Evolutionary conservation across 73 alveolate species (phyloP).

Genomic region (Paramecium sexaurelia): DNA sequence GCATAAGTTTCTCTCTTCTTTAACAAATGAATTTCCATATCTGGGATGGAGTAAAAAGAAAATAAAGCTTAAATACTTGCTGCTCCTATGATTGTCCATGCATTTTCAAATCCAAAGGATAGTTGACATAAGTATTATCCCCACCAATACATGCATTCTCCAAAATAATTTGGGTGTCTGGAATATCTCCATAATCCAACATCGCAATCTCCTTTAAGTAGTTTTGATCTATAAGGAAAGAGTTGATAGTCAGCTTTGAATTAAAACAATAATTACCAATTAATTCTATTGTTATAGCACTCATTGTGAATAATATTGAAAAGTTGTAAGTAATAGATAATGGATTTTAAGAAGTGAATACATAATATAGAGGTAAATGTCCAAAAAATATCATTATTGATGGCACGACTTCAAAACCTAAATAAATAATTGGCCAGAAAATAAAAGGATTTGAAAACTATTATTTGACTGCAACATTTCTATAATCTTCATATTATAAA

Average conservation of each 20-base stretch:
- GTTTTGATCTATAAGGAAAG: conserved; percentile 54
- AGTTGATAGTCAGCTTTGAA: conserved; percentile 51
- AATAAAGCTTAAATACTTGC: neutral
- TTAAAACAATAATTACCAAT: neutral
- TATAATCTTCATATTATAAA: conserved; percentile 63
- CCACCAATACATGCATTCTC: conserved; percentile 81
- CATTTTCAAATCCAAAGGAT: conserved; percentile 69
- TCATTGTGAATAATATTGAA: neutral
- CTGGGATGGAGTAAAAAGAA: conserved; percentile 57
- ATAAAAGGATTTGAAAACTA: conserved; percentile 32
- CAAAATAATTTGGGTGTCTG: conserved; percentile 85
- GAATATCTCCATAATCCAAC: conserved; percentile 80
- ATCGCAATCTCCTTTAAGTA: conserved; percentile 63
- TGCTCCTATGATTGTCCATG: conserved; percentile 69
- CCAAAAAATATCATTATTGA: conserved; percentile 65
- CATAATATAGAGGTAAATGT: conserved; percentile 65
- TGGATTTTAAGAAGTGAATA: neutral
- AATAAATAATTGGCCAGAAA: conserved; percentile 48
- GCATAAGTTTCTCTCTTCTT: neutral
- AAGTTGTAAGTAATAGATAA: neutral
- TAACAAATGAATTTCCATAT: conserved; percentile 62
- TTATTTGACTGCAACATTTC: conserved; percentile 41
- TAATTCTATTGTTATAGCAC: conserved; percentile 2
- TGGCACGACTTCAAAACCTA: conserved; percentile 60
- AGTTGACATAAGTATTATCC: conserved; percentile 63